Evolutionary conservation across 176 grass and related monocot genomes (phyloP).

Genomic region (Ensete ventricosum): DNA sequence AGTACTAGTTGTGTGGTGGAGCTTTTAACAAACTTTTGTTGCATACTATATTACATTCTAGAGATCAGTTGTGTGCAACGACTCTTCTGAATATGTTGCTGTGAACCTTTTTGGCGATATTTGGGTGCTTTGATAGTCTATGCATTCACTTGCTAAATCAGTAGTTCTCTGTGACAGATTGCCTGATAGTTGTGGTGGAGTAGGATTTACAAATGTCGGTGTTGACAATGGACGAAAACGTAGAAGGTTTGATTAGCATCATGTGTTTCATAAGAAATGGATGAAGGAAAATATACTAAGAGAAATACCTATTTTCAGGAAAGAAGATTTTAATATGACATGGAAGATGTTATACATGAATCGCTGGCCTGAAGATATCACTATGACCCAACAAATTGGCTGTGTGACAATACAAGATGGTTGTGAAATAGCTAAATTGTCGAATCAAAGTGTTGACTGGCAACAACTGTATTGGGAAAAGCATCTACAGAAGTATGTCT

Average conservation of each 20-base stretch:
- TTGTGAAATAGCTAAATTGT: background rate
- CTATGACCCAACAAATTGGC: constrained; percentile 11
- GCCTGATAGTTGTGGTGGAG: background rate
- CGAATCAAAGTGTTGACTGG: constrained; percentile 26
- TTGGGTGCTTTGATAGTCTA: background rate
- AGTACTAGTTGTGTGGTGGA: background rate
- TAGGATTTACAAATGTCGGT: background rate
- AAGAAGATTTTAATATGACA: constrained; percentile 36
- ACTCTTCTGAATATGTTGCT: background rate
- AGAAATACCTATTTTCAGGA: constrained; percentile 19
- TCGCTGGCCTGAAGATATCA: constrained; percentile 35
- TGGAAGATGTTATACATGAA: constrained; percentile 43
- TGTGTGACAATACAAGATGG: background rate
- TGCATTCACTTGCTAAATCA: background rate
- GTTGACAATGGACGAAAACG: background rate
- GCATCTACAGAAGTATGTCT: constrained; percentile 45
- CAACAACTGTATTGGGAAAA: constrained; percentile 54
- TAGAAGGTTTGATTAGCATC: background rate
- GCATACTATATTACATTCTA: background rate
- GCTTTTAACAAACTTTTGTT: background rate
- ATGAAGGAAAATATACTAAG: background rate
- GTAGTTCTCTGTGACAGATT: background rate
- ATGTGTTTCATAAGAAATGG: background rate
- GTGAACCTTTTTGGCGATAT: too few relatives aligned
- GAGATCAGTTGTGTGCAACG: background rate